Evolutionary conservation across 164 flowering plant genomes (phyloP).

Genomic region (Umbilicus rupestris): DNA sequence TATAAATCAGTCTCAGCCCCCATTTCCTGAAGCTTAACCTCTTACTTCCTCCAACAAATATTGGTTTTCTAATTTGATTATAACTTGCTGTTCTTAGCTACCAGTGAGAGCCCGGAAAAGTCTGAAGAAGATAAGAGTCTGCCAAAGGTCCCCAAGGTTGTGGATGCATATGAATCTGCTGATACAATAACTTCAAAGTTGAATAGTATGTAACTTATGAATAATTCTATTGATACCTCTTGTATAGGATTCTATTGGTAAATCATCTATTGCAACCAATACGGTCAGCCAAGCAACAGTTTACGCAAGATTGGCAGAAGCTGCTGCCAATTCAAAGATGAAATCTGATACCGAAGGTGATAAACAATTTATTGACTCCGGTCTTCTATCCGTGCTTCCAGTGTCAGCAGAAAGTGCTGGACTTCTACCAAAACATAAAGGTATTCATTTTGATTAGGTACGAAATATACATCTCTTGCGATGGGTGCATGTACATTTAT

Average conservation of each 20-base stretch:
- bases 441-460: conserved; percentile 21
- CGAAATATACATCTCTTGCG: background rate
- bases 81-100: background rate
- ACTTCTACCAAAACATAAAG: conserved; percentile 45
- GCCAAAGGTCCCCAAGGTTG: conserved; percentile 22
- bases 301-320: conserved; percentile 59
- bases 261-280: conserved; percentile 23
- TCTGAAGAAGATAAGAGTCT: conserved; percentile 16
- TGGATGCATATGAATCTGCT: background rate
- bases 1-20: conserved; percentile 7
- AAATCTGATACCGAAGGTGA: conserved; percentile 14
- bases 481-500: background rate
- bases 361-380: conserved; percentile 29
- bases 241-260: conserved; percentile 28
- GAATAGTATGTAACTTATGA: background rate
- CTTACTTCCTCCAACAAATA: background rate
- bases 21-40: background rate
- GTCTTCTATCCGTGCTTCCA: conserved; percentile 53
- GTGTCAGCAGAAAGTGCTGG: conserved; percentile 80
- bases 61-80: background rate
- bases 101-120: conserved; percentile 14
- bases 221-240: conserved; percentile 7
- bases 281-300: conserved; percentile 61
- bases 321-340: conserved; percentile 14
- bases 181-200: background rate